Percentiles rank a stretch among this genome's conserved stretches.
phyloP scores from a whole-genome alignment of 192 early-diverging fungal genomes.

The Podila epigama region DNA sequence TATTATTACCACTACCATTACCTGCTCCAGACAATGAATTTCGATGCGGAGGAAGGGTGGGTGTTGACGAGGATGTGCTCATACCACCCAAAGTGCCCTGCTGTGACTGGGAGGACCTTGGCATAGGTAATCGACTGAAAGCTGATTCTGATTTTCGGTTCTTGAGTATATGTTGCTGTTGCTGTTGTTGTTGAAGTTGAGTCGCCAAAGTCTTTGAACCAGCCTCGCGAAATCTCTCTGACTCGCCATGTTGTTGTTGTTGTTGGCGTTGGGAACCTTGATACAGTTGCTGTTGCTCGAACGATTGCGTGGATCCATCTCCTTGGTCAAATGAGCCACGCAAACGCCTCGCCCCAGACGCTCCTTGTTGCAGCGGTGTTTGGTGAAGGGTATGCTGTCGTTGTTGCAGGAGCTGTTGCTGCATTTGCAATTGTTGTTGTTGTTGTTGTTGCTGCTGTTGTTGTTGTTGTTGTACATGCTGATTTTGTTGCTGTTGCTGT shows the following conservation, averaged over 20 bases:
- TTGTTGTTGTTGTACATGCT: neutral
- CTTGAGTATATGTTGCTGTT: neutral
- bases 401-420: neutral
- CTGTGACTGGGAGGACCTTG: neutral
- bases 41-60: neutral
- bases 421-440: neutral
- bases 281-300: neutral
- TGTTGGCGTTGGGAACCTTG: neutral
- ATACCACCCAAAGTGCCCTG: neutral
- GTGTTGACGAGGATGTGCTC: neutral
- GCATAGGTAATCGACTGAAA: slow-evolving; percentile 1
- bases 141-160: slow-evolving; percentile 1
- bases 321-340: neutral
- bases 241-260: neutral
- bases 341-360: neutral
- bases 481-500: neutral
- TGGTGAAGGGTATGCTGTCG: slow-evolving; percentile 17
- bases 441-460: slow-evolving; percentile 21
- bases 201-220: neutral
- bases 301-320: too few species aligned
- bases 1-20: neutral
- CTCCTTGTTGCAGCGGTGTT: neutral
- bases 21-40: neutral
- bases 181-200: neutral
- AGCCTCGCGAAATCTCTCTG: neutral